phyloP scores from a whole-genome alignment of 2,329 filamentous ascomycete genomes.

The Verticillium longisporum region DNA sequence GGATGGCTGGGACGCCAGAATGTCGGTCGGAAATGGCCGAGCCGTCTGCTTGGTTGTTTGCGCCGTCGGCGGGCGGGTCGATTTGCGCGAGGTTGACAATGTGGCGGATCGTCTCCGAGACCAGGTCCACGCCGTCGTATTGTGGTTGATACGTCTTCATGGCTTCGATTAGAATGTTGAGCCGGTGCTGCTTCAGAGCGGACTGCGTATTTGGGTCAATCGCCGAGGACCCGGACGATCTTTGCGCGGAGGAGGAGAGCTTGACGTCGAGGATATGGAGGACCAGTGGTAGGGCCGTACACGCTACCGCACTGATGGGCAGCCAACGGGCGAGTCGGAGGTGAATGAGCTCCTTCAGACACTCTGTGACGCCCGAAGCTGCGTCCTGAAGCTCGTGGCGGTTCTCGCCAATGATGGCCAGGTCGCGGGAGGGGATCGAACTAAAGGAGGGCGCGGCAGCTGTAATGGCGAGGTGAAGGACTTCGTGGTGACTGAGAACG shows the following conservation, averaged over 20 bases:
- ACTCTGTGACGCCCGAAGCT: slow-evolving; percentile 34
- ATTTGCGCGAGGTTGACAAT: slow-evolving; percentile 32
- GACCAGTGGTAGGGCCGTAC: slow-evolving; percentile 24
- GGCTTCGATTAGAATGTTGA: slow-evolving; percentile 36
- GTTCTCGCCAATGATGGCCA: slow-evolving; percentile 30
- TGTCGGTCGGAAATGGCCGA: slow-evolving; percentile 28
- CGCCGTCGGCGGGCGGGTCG: slow-evolving; percentile 7
- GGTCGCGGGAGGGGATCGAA: slow-evolving; percentile 19
- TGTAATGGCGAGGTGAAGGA: slow-evolving; percentile 34
- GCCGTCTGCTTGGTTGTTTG: slow-evolving; percentile 1
- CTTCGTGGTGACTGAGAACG: slow-evolving; percentile 38
- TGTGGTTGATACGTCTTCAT: slow-evolving; percentile 38
- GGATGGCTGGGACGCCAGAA: slow-evolving; percentile 30
- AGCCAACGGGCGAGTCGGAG: slow-evolving; percentile 37
- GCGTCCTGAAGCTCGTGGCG: slow-evolving; percentile 36
- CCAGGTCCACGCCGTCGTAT: slow-evolving; percentile 37
- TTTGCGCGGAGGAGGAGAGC: slow-evolving; percentile 15
- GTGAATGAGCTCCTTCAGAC: slow-evolving; percentile 38
- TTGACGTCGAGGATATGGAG: slow-evolving; percentile 27
- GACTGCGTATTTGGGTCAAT: slow-evolving; percentile 24
- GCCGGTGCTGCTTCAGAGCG: slow-evolving; percentile 33
- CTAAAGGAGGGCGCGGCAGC: slow-evolving; percentile 25
- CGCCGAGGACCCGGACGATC: not conserved
- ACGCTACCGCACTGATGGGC: slow-evolving; percentile 36
- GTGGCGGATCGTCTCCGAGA: slow-evolving; percentile 34